These are phyloP conservation scores for Cytospora piceae DNA, from an alignment of 2,329 filamentous ascomycete genomes.

Conservation along the genomic window DNA sequence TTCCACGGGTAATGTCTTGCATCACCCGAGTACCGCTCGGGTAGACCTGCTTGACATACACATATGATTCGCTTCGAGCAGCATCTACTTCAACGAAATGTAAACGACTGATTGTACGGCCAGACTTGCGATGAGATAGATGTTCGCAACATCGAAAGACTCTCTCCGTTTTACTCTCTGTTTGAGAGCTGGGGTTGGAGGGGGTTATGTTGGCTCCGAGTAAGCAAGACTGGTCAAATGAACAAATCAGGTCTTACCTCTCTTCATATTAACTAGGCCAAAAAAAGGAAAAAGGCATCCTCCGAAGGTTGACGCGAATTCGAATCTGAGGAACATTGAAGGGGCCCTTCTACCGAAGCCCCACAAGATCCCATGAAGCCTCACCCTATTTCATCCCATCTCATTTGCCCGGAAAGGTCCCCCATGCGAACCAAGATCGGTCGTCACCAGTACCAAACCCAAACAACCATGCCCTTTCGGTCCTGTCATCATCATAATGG, in stretches of 20 bases:
- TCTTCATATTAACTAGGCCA: conserved; percentile 11
- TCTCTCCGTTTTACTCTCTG: not conserved
- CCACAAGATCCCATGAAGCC: not conserved
- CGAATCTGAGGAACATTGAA: not conserved
- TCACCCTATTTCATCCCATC: not conserved
- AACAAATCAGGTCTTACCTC: conserved; percentile 7
- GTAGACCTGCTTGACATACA: conserved; percentile 10
- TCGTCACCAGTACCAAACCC: conserved; percentile 10
- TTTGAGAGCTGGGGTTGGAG: not conserved
- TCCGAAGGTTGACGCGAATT: conserved; percentile 5
- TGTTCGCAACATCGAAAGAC: not conserved
- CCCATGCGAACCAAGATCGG: conserved; percentile 17
- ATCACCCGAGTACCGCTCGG: conserved; percentile 2
- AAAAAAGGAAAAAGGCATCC: conserved; percentile 11
- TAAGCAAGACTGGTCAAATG: not conserved
- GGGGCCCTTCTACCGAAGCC: too few relatives aligned
- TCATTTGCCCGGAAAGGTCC: not conserved
- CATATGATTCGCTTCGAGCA: not conserved
- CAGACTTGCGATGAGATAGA: not conserved
- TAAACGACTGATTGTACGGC: not conserved
- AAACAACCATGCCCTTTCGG: conserved; percentile 10
- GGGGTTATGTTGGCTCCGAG: conserved; percentile 1
- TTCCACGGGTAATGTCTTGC: not conserved
- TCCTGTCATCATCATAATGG: conserved; percentile 12
- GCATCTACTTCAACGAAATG: too few relatives aligned